Evolutionary conservation across 306 rosid species (phyloP).

Genomic region (Luffa aegyptiaca): DNA sequence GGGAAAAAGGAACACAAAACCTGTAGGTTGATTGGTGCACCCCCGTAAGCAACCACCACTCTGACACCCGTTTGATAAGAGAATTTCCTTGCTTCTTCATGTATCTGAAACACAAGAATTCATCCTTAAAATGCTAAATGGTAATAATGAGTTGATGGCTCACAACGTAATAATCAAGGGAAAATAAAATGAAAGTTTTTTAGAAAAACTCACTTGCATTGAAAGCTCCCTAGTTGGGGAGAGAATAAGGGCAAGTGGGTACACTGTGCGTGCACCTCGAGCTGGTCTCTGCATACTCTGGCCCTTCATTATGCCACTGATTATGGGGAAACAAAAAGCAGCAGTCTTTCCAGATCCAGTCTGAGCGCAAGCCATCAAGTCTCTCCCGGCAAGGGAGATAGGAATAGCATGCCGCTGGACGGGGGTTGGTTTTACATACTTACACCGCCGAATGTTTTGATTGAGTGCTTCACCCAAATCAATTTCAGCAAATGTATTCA

Average conservation of each 20-base stretch:
- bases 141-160: background rate
- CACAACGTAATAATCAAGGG: background rate
- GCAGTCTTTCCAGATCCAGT: constrained; percentile 93
- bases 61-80: constrained; percentile 80
- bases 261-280: constrained; percentile 65
- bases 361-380: constrained; percentile 91
- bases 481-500: constrained; percentile 77
- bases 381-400: constrained; percentile 68
- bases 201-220: constrained; percentile 54
- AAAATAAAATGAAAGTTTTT: background rate
- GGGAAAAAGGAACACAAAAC: constrained; percentile 21
- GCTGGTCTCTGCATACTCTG: constrained; percentile 55
- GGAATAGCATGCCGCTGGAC: constrained; percentile 86
- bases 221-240: constrained; percentile 93
- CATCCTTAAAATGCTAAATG: background rate
- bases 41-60: constrained; percentile 90
- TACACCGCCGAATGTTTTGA: constrained; percentile 61
- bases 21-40: constrained; percentile 85
- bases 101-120: constrained; percentile 47
- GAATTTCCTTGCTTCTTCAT: constrained; percentile 61
- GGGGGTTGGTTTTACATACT: constrained; percentile 79
- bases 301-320: constrained; percentile 76
- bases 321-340: constrained; percentile 85
- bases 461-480: constrained; percentile 82
- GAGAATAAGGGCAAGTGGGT: constrained; percentile 80